Evolutionary conservation across 257 asterid genomes (phyloP), one percentile per base, ranked within the genome.

Genomic region (Scutellaria galericulata): DNA sequence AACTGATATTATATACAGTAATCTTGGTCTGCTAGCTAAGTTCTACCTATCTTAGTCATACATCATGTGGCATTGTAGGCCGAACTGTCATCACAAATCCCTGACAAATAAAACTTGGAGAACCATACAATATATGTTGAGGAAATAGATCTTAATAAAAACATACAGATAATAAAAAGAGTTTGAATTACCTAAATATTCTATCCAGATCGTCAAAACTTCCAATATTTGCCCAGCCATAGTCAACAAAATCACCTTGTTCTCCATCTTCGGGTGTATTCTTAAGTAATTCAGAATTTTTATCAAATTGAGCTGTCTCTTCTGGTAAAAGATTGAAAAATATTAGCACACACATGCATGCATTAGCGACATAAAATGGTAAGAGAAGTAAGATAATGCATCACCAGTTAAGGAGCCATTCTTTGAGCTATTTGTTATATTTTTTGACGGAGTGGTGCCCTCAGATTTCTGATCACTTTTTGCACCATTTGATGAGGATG

Each of bases 121-220:
- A 66, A 66, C 3, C 54, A 22, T 4, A 22, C 22, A 24, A 60
- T 60, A 5, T 2, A 62, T 60, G 31, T 55, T 35, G 20, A 50
- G 44, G 44, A 62, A 68, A 42, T 39, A 46, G 71, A 69, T 75
- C 46, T 27, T 24, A 70, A 57, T n/a, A 46, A 65, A 47, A 67
- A 63, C 52, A 68, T 14, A 64, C 14, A 51, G 68, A 48, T 73
- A 68, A 13, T 54, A n/a, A 60, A 72, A 39, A 46, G 41, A 71
- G 65, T 75, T 61, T 44, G 68, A 71, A 14, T 84, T 89, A 94
- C 98, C 96, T 88, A 82, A 94, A 91, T 72, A 94, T 86, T 80
- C 86, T 86, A 77, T 91, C 98, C 66, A 94, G 93, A 70, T 91
- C 98, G 65, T 89, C 97, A 74, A 94, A 94, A 79, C 95, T 94